Evolutionary conservation across 495 filamentous ascomycete species (phyloP).

Genomic region (Xylaria castorea): DNA sequence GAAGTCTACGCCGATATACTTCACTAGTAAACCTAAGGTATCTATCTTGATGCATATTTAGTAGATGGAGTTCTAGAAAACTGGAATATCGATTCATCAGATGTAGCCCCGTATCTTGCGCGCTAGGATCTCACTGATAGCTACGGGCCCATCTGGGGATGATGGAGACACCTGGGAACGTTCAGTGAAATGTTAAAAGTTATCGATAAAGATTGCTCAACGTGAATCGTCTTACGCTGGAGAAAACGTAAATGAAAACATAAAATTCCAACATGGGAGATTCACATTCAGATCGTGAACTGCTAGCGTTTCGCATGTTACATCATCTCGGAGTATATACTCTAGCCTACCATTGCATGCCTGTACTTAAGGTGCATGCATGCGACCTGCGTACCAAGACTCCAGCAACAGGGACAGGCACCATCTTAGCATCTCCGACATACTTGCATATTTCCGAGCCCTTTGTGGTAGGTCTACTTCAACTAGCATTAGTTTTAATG

Average conservation of each 20-base stretch:
- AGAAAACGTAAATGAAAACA: neutral
- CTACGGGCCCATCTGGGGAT: neutral
- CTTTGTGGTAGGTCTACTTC: neutral
- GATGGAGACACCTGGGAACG: neutral
- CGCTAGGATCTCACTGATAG: neutral
- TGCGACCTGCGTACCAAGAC: neutral
- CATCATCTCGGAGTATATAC: constrained; percentile 18
- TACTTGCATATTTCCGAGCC: constrained; percentile 1
- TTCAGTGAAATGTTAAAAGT: neutral
- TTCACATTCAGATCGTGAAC: neutral
- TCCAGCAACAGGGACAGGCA: constrained; percentile 2
- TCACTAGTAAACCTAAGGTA: neutral
- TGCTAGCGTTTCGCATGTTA: constrained; percentile 14
- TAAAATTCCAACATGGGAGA: neutral
- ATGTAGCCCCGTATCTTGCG: neutral
- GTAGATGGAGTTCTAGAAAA: neutral
- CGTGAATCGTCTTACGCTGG: too few relatives aligned
- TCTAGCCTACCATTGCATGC: constrained; percentile 21
- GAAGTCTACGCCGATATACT: neutral
- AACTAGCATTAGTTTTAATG: too few relatives aligned
- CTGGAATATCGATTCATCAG: neutral
- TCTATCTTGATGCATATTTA: neutral
- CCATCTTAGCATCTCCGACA: neutral
- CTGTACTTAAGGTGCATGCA: constrained; percentile 1
- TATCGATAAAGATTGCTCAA: neutral